Percentiles rank a stretch among this genome's conserved stretches.
These are phyloP conservation scores for Aspergillus pseudoglaucus DNA, from an alignment of 2,329 filamentous ascomycete species.

Conservation along the genomic window DNA sequence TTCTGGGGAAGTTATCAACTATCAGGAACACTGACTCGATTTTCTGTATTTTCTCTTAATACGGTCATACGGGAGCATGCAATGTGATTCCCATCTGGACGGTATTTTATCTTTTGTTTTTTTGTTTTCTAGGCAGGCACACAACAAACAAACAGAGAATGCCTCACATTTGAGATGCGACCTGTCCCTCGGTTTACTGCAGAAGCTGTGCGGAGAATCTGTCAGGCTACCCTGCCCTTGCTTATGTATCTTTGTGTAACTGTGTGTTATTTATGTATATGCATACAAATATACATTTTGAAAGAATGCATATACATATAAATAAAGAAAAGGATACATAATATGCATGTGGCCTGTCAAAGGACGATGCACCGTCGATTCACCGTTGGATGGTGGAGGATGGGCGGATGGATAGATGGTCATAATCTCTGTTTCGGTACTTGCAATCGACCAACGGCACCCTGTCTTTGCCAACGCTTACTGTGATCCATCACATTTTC, in stretches of 20 bases:
- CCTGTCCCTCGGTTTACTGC: conserved; percentile 29
- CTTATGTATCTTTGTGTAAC: not conserved
- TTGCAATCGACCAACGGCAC: no score
- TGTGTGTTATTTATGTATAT: not conserved
- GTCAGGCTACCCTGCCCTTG: not conserved
- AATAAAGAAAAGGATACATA: not conserved
- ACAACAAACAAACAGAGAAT: not conserved
- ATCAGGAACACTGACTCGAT: no score
- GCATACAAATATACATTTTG: not conserved
- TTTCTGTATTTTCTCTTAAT: no score
- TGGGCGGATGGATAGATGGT: not conserved
- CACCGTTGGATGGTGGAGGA: no score
- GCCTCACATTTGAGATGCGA: conserved; percentile 10
- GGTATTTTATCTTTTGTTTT: no score
- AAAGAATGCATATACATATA: not conserved
- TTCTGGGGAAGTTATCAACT: no score
- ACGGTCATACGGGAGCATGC: no score
- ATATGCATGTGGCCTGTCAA: not conserved
- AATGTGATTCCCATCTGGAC: no score
- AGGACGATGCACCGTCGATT: not conserved
- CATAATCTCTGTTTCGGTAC: not conserved
- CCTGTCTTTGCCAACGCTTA: not conserved
- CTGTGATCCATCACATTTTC: not conserved
- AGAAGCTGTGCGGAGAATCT: conserved; percentile 28
- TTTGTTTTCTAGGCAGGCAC: no score